Conservation (phyloP, 2,329 filamentous ascomycete species). For the Fusarium chuoi region DNA sequence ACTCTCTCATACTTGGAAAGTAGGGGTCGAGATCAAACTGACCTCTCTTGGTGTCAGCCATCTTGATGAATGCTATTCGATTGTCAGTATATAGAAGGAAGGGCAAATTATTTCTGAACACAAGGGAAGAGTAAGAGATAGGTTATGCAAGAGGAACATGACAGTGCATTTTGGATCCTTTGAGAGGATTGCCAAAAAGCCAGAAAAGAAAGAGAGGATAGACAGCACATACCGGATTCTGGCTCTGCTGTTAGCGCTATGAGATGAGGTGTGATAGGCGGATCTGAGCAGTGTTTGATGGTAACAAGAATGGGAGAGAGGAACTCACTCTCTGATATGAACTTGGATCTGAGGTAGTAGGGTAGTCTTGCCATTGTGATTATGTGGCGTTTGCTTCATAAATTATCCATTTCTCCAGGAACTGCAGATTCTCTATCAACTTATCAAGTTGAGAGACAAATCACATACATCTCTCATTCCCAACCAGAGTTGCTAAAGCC, state of each 20-base stretch:
- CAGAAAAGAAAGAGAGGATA: not conserved
- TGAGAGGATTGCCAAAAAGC: not conserved
- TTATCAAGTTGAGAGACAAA: not conserved
- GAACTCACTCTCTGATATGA: not conserved
- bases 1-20: not conserved
- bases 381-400: not conserved
- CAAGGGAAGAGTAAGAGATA: not conserved
- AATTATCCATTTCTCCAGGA: not conserved
- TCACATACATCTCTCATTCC: not conserved
- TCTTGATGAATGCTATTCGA: not conserved
- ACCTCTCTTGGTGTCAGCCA: not conserved
- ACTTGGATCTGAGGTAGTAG: not conserved
- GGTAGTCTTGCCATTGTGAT: not conserved
- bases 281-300: not conserved
- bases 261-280: not conserved
- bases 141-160: not conserved
- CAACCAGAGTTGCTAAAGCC: not conserved
- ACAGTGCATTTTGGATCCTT: too few relatives aligned
- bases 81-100: not conserved
- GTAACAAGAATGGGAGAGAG: not conserved
- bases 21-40: not conserved
- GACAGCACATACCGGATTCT: not conserved
- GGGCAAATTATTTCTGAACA: not conserved
- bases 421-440: not conserved
- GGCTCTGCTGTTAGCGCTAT: not conserved